These are phyloP conservation scores for Sarocladium brachiariae DNA, from an alignment of 2,329 filamentous ascomycete species.

Conservation along the genomic window DNA sequence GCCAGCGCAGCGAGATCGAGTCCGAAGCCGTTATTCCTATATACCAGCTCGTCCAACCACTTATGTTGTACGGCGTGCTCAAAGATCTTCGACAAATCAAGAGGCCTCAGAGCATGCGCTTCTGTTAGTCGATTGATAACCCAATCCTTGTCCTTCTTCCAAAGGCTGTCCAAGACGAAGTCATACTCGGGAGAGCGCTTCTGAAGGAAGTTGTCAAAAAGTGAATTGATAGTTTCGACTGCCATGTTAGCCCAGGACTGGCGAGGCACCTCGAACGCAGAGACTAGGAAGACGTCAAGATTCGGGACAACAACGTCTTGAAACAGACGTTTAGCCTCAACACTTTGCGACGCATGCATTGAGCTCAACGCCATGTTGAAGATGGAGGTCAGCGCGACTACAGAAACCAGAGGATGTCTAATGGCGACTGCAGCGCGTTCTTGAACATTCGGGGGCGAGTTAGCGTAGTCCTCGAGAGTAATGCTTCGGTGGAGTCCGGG, in stretches of 20 bases:
- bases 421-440: constrained; percentile 56
- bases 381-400: constrained; percentile 69
- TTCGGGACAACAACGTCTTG: constrained; percentile 65
- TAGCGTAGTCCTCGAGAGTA: constrained; percentile 48
- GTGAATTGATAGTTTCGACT: constrained; percentile 65
- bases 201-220: constrained; percentile 77
- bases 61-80: constrained; percentile 69
- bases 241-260: constrained; percentile 67
- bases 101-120: constrained; percentile 70
- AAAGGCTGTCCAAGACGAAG: constrained; percentile 85
- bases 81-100: constrained; percentile 35
- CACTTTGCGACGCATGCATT: constrained; percentile 52
- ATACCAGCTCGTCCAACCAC: constrained; percentile 78
- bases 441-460: constrained; percentile 41
- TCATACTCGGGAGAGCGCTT: constrained; percentile 73
- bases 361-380: constrained; percentile 59
- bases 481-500: constrained; percentile 77
- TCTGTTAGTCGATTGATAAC: constrained; percentile 74
- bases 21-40: constrained; percentile 74
- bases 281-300: constrained; percentile 71
- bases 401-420: constrained; percentile 81
- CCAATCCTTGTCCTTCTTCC: constrained; percentile 86
- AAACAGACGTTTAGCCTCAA: constrained; percentile 58
- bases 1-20: constrained; percentile 82
- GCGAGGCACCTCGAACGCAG: constrained; percentile 68